Conservation (phyloP, 345 rosid species). For the Raphanus sativus region DNA sequence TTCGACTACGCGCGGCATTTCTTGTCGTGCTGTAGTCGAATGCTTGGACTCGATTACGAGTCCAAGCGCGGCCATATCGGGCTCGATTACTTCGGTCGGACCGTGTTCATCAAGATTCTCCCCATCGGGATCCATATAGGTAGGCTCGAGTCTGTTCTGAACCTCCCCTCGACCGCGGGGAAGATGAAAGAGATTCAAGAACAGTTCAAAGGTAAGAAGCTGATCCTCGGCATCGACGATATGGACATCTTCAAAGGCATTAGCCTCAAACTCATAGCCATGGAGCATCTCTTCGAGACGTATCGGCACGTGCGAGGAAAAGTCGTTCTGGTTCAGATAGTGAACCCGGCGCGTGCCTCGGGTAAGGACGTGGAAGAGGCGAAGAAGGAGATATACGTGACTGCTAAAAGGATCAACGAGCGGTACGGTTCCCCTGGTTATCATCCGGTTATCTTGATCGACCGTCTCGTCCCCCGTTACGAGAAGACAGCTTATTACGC, state of each 20-base stretch:
- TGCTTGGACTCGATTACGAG: slow-evolving; percentile 84
- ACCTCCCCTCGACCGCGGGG: slow-evolving; percentile 57
- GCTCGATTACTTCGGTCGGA: slow-evolving; percentile 83
- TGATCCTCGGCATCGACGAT: slow-evolving; percentile 78
- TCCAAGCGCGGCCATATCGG: slow-evolving; percentile 84
- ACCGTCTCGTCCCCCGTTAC: slow-evolving; percentile 65
- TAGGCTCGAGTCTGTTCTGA: slow-evolving; percentile 65
- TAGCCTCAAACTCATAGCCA: slow-evolving; percentile 65
- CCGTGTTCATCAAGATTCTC: slow-evolving; percentile 66
- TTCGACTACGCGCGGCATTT: slow-evolving; percentile 83
- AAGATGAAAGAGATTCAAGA: slow-evolving; percentile 61
- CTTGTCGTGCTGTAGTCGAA: slow-evolving; percentile 77
- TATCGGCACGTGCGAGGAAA: slow-evolving; percentile 57
- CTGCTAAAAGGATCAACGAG: slow-evolving; percentile 63
- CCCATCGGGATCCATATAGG: slow-evolving; percentile 82
- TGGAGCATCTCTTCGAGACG: slow-evolving; percentile 69
- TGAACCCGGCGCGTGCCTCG: slow-evolving; percentile 70
- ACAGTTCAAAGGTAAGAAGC: slow-evolving; percentile 57
- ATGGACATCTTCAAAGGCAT: slow-evolving; percentile 89
- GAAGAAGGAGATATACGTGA: slow-evolving; percentile 58
- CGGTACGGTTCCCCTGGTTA: slow-evolving; percentile 56
- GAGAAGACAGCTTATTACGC: slow-evolving; percentile 86
- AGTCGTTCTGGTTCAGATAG: slow-evolving; percentile 72
- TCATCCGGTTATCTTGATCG: slow-evolving; percentile 67
- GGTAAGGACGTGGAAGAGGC: slow-evolving; percentile 84